Evolutionary conservation across 139 green algal species (phyloP).

Genomic region (Closterium sp.): DNA sequence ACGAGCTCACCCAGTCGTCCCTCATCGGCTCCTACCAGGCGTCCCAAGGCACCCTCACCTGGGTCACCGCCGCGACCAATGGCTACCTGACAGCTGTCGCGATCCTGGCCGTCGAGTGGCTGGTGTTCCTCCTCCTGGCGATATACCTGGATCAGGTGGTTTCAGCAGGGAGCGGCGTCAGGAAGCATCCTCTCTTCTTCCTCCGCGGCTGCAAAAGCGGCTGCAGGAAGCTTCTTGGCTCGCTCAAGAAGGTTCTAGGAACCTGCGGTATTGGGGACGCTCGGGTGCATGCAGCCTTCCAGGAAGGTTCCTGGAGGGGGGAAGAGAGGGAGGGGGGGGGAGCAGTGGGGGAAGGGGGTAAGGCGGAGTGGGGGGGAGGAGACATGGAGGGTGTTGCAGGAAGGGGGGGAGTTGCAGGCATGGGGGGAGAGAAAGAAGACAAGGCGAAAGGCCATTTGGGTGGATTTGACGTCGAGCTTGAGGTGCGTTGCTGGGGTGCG

Average conservation of each 20-base stretch:
- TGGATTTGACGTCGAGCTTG: background rate
- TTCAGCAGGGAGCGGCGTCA: conserved; percentile 68
- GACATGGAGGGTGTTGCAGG: background rate
- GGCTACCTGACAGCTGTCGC: conserved; percentile 62
- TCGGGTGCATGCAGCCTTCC: background rate
- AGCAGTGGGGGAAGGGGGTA: background rate
- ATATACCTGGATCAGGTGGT: conserved; percentile 62
- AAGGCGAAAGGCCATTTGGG: background rate
- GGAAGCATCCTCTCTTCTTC: conserved; percentile 87
- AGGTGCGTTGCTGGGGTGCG: background rate
- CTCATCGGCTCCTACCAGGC: conserved; percentile 45
- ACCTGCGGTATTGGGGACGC: background rate
- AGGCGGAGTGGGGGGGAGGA: background rate
- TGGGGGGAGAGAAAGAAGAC: background rate
- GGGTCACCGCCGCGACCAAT: conserved; percentile 63
- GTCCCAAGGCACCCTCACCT: conserved; percentile 61
- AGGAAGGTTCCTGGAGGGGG: background rate
- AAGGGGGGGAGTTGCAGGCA: no score
- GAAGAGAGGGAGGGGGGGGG: background rate
- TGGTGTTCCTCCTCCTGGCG: conserved; percentile 63
- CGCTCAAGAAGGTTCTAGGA: background rate
- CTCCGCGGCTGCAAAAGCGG: conserved; percentile 46
- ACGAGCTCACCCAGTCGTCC: conserved; percentile 70
- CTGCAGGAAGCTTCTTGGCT: background rate
- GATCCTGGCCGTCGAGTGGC: conserved; percentile 78